These are phyloP conservation scores for Catunica adiposa DNA, from an alignment of 2,329 filamentous ascomycete genomes.

Conservation along the genomic window DNA sequence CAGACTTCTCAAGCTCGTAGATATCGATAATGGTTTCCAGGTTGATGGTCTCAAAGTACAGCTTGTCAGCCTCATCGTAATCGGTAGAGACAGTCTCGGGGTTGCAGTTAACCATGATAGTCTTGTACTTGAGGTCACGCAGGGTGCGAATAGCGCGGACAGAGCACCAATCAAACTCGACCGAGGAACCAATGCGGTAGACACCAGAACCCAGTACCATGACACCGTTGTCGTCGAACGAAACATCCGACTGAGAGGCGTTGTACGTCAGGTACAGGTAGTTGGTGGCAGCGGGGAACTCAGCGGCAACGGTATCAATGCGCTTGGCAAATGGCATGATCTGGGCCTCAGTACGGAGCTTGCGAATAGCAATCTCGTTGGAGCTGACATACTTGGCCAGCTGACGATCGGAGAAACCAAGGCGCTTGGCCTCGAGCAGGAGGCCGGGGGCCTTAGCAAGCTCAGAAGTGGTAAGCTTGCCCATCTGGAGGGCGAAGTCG, in stretches of 20 bases:
- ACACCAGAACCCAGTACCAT: conserved; percentile 96
- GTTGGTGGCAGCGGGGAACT: conserved; percentile 89
- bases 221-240: conserved; percentile 75
- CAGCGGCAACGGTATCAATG: conserved; percentile 94
- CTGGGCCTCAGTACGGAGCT: conserved; percentile 66
- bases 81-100: conserved; percentile 82
- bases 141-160: conserved; percentile 86
- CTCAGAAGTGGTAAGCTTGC: conserved; percentile 46
- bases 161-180: conserved; percentile 99
- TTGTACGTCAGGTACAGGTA: conserved; percentile 97
- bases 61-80: conserved; percentile 81
- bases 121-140: conserved; percentile 71
- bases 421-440: conserved; percentile 72
- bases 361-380: conserved; percentile 79
- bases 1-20: conserved; percentile 70
- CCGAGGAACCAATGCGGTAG: conserved; percentile 91
- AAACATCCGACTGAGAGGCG: conserved; percentile 66
- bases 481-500: conserved; percentile 72
- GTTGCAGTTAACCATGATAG: conserved; percentile 91
- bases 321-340: conserved; percentile 89
- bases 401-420: conserved; percentile 89
- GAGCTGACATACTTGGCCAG: conserved; percentile 88
- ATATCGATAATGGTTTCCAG: conserved; percentile 84
- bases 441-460: conserved; percentile 46
- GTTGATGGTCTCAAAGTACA: conserved; percentile 95